Base-by-base conservation (phyloP, 345 rosid species). In the Angophora floribunda region DNA sequence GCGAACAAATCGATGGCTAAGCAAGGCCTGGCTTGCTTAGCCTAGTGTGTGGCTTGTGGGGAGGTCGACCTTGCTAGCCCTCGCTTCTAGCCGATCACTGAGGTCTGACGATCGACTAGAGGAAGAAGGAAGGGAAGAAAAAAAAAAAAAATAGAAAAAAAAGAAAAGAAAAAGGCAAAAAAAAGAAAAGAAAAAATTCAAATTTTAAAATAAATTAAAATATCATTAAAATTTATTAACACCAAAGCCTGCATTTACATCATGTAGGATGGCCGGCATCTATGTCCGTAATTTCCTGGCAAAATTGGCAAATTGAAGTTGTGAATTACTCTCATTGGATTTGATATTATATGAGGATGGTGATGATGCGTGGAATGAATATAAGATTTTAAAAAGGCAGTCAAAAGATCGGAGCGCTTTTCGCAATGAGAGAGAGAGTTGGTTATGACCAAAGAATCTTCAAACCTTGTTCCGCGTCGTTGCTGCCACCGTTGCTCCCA, bases 401-500 rank as follows among this genome's bases (percentile, higher is more conserved):
- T 75, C 84, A 75, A 75, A 36, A 75, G 82, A 4, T 75, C 1
- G 47, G 26, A 75, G 82, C 82, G 41, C 41, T 36, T 36, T 75
- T 36, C 36, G 21, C 24, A 6, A 36, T 22, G 82, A 47, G 36
- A 75, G 47, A 75, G 17, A 17, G 10, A 67, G 13, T 32, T 4
- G 82, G 82, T 19, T 26, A 41, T 41, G 82, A 75, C 82, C 86
- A 24, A 63, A 19, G 92, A 91, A 88, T 86, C 88, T 91, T 88
- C 92, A 30, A 85, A 85, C 85, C 30, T 7, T 4, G 24, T 88
- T 88, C 91, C 88, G 88, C 86, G 91, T 89, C 57, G 82, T 78
- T 57, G n/a, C 55, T 85, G 5, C 41, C 49, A 7, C 14, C 26
- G 7, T 19, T 75, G 84, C 84, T 41, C 84, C 84, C 84, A 41